Percentiles rank a stretch among this genome's conserved stretches.
Evolutionary conservation across 768 basidiomycete genomes (phyloP).

Genomic region (Pisolithus sp.): DNA sequence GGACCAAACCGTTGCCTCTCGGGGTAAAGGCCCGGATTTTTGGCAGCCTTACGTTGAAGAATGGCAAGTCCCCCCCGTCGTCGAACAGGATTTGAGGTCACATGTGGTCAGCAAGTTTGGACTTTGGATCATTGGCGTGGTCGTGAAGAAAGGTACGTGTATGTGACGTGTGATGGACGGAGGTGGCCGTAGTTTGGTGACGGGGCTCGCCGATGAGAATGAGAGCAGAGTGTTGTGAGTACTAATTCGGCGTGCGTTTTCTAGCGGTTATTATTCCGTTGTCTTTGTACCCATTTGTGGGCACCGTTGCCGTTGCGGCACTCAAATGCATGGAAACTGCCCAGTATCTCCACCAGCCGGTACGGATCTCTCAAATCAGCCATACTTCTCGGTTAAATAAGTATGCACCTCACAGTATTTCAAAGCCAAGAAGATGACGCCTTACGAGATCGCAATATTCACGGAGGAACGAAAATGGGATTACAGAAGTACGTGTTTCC

Average conservation of each 20-base stretch:
- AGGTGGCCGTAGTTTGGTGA: no score
- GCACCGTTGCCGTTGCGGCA: slow-evolving; percentile 53
- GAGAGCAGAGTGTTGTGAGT: not conserved
- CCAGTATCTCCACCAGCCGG: slow-evolving; percentile 60
- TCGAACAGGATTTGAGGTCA: slow-evolving; percentile 26
- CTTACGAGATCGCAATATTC: slow-evolving; percentile 62
- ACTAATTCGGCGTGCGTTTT: not conserved
- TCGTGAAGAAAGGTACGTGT: slow-evolving; percentile 20
- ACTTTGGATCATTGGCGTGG: slow-evolving; percentile 10
- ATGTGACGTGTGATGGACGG: no score
- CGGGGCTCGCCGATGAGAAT: not conserved
- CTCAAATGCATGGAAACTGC: slow-evolving; percentile 66
- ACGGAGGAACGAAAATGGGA: slow-evolving; percentile 90
- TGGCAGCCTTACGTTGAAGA: slow-evolving; percentile 83
- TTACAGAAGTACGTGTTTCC: slow-evolving; percentile 52
- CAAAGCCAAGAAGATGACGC: slow-evolving; percentile 74
- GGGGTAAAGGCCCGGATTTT: slow-evolving; percentile 77
- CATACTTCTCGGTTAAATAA: not conserved
- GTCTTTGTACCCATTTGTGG: slow-evolving; percentile 64
- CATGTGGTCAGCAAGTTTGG: slow-evolving; percentile 7
- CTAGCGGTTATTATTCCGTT: slow-evolving; percentile 57
- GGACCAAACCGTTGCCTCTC: slow-evolving; percentile 77
- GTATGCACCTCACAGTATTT: slow-evolving; percentile 54
- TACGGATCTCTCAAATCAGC: slow-evolving; percentile 25
- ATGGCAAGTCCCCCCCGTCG: slow-evolving; percentile 56